Evolutionary conservation across 139 green algal species (phyloP).

Genomic region (Coelastrella sp.): DNA sequence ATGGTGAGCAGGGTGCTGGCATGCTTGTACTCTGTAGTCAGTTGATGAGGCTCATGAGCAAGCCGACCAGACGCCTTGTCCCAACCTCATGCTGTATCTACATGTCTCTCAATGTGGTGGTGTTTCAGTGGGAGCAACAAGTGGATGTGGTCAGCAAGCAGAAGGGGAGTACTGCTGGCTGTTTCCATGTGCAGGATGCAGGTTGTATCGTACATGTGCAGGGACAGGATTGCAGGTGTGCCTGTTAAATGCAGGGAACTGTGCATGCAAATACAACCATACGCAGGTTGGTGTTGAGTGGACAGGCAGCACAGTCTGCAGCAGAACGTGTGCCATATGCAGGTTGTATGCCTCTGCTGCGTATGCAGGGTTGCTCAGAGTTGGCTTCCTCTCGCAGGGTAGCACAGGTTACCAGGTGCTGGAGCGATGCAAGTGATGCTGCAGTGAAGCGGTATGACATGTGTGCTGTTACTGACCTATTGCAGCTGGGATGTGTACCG

Average conservation of each 20-base stretch:
- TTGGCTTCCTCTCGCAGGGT: neutral
- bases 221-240: neutral
- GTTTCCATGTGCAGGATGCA: neutral
- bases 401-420: constrained; percentile 3
- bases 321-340: neutral
- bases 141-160: too few relatives aligned
- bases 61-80: too few relatives aligned
- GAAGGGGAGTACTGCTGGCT: too few relatives aligned
- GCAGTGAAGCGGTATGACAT: neutral
- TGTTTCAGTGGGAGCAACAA: too few relatives aligned
- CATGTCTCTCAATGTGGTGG: too few relatives aligned
- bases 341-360: constrained; percentile 13
- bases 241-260: neutral
- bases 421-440: neutral
- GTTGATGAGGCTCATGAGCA: too few relatives aligned
- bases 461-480: neutral
- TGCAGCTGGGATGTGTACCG: neutral
- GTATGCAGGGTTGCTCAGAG: neutral
- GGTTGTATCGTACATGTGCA: neutral
- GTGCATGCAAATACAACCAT: too few relatives aligned
- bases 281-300: too few relatives aligned
- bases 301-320: neutral
- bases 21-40: too few relatives aligned
- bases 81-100: too few relatives aligned
- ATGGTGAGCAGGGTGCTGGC: neutral